phyloP scores from a whole-genome alignment of 495 filamentous ascomycete genomes.

The Talaromyces wortmannii region DNA sequence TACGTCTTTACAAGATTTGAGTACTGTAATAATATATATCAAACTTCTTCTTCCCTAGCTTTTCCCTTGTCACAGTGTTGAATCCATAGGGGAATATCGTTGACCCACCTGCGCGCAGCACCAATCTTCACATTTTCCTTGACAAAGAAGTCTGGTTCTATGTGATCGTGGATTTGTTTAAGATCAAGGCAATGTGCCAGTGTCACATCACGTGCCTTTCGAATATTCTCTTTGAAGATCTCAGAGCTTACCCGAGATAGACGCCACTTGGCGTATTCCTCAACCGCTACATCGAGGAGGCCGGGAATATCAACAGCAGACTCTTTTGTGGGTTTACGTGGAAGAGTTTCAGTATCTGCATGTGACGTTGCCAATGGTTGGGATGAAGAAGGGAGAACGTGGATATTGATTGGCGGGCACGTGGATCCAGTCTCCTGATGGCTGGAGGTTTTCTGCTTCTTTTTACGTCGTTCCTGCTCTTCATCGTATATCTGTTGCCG shows the following conservation, averaged over 20 bases:
- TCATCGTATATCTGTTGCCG: conserved; percentile 9
- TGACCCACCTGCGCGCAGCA: no score
- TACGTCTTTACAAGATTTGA: no score
- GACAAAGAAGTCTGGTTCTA: no score
- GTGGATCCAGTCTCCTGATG: background rate
- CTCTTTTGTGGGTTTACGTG: background rate
- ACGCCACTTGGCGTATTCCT: conserved; percentile 5
- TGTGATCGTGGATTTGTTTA: no score
- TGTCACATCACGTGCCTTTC: conserved; percentile 10
- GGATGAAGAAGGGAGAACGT: conserved; percentile 5
- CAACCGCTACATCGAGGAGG: background rate
- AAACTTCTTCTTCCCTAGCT: no score
- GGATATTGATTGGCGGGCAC: conserved; percentile 12
- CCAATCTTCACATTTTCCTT: no score
- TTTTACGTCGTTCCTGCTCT: conserved; percentile 7
- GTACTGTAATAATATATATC: no score
- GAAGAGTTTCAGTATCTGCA: background rate
- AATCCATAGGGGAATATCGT: no score
- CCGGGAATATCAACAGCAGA: background rate
- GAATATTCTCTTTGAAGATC: conserved; percentile 11
- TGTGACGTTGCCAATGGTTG: background rate
- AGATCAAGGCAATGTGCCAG: conserved; percentile 19
- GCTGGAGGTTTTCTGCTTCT: background rate
- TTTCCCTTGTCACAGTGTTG: no score
- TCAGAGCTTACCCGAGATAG: conserved; percentile 11